A percentile compares a stretch with the other conserved stretches of the same genome.
Evolutionary conservation across 495 filamentous ascomycete species (phyloP).

Genomic region (Pseudoneurospora amorphoporcata): DNA sequence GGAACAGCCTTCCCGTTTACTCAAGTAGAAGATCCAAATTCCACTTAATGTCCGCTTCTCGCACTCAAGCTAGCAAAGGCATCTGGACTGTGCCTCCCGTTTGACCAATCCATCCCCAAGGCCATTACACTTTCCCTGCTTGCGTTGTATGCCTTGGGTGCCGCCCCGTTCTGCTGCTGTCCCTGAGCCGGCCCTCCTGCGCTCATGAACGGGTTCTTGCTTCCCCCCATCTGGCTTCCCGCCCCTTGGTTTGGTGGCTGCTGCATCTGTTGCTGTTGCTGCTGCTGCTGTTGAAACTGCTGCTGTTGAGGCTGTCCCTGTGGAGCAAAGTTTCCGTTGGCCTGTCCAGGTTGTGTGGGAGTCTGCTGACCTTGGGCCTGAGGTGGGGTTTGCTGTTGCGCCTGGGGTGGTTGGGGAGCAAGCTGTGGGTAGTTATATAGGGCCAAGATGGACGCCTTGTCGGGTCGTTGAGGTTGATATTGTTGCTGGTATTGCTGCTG

Average conservation of each 20-base stretch:
- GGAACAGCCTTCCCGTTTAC: not conserved
- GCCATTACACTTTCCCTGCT: conserved; percentile 88
- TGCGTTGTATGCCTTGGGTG: conserved; percentile 43
- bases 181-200: conserved; percentile 4
- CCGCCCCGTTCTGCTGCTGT: conserved; percentile 2
- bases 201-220: conserved; percentile 39
- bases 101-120: conserved; percentile 53
- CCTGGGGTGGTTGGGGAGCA: conserved; percentile 33
- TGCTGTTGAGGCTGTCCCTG: conserved; percentile 15
- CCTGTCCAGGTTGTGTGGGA: conserved; percentile 9
- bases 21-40: not conserved
- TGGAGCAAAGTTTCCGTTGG: conserved; percentile 9
- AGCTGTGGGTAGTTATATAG: conserved; percentile 75
- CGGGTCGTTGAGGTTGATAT: conserved; percentile 29
- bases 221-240: conserved; percentile 20
- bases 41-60: conserved; percentile 9
- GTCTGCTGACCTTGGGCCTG: conserved; percentile 7
- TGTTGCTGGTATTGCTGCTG: conserved; percentile 23
- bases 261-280: conserved; percentile 11
- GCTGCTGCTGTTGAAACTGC: conserved; percentile 14
- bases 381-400: conserved; percentile 4
- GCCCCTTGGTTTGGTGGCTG: conserved; percentile 11
- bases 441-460: conserved; percentile 81
- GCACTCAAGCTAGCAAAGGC: conserved; percentile 93
- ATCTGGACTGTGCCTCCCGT: conserved; percentile 86